A percentile compares a stretch with the other conserved stretches of the same genome.
Evolutionary conservation across 805 yeast genomes (phyloP).

Genomic region (Hanseniaspora jakobsenii): DNA sequence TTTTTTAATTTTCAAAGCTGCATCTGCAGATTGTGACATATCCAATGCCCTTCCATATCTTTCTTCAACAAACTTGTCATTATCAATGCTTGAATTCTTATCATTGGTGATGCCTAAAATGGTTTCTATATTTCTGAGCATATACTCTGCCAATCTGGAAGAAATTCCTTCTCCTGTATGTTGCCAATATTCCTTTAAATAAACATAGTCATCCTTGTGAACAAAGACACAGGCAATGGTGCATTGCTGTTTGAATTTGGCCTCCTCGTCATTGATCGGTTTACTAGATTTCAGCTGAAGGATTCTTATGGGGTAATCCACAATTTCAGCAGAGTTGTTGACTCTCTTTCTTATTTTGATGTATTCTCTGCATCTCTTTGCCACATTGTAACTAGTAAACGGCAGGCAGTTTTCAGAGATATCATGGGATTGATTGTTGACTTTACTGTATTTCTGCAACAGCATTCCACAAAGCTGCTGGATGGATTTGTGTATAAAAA

Average conservation of each 20-base stretch:
- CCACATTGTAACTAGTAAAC: slow-evolving; percentile 66
- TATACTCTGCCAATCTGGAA: slow-evolving; percentile 78
- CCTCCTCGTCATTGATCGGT: slow-evolving; percentile 50
- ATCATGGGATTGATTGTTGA: slow-evolving; percentile 39
- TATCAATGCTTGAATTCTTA: too few relatives aligned
- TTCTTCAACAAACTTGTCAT: slow-evolving; percentile 47
- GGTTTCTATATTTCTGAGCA: slow-evolving; percentile 42
- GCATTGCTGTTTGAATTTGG: slow-evolving; percentile 48
- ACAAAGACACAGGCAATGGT: slow-evolving; percentile 71
- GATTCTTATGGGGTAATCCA: slow-evolving; percentile 38
- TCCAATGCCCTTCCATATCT: slow-evolving; percentile 85
- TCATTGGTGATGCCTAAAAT: slow-evolving; percentile 1
- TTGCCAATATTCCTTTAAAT: slow-evolving; percentile 89
- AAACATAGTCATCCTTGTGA: slow-evolving; percentile 42
- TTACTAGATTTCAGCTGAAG: slow-evolving; percentile 62
- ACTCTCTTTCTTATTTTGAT: slow-evolving; percentile 36
- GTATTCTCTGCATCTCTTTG: slow-evolving; percentile 75
- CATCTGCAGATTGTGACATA: slow-evolving; percentile 58
- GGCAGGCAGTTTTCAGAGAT: slow-evolving; percentile 38
- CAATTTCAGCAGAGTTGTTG: slow-evolving; percentile 18
- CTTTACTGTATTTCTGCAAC: slow-evolving; percentile 63
- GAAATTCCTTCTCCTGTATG: slow-evolving; percentile 96
- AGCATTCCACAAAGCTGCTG: slow-evolving; percentile 43
- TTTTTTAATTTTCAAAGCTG: slow-evolving; percentile 59
- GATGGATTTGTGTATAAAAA: slow-evolving; percentile 55